Base-by-base conservation (phyloP, 306 rosid genomes). In the Ormosia semicastrata region DNA sequence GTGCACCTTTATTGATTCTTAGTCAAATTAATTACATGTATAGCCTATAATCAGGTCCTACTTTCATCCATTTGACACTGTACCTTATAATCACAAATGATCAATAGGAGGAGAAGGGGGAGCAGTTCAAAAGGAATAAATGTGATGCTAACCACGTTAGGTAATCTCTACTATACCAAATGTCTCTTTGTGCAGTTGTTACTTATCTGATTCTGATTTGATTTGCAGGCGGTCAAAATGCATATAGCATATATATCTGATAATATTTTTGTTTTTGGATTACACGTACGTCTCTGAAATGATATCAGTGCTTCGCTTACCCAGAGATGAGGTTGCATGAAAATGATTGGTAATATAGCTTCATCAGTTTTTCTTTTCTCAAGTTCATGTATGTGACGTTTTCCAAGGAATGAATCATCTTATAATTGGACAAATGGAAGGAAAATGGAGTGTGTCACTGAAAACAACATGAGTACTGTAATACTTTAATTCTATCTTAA, bases 51-150 rank as follows among this genome's bases (percentile, higher is more conserved):
- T 24, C 24, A 3, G 3, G 13, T 44, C 2, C 50, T 44, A 15
- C 14, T 74, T 36, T 76, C 8, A 36, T 66, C 52, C n/a, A 56
- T 5, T 6, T 2, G 30, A 41, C 49, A 58, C 49, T 44, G 9
- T 72, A 52, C 36, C 44, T 29, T 60, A 66, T 36, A 50, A 62
- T 41, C 56, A 12, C 62, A n/a, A 56, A 43, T 54, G 63, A 75
- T 60, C 14, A 37, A 29, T 13, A 43, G 58, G 37, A 59, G 47
- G 10, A 71, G 47, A 63, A 7, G 37, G 49, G 47, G 81, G 92
- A 83, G 92, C 76, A 83, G 92, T 86, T 90, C 67, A 81, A 90
- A 85, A 85, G 88, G 92, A 83, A 86, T 66, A 24, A 72, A 46
- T 75, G 32, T 82, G 87, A 86, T 60, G 65, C 76, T 58, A 86